Conservation (phyloP, 176 grass and related monocot genomes). For the Zoysia pacifica region DNA sequence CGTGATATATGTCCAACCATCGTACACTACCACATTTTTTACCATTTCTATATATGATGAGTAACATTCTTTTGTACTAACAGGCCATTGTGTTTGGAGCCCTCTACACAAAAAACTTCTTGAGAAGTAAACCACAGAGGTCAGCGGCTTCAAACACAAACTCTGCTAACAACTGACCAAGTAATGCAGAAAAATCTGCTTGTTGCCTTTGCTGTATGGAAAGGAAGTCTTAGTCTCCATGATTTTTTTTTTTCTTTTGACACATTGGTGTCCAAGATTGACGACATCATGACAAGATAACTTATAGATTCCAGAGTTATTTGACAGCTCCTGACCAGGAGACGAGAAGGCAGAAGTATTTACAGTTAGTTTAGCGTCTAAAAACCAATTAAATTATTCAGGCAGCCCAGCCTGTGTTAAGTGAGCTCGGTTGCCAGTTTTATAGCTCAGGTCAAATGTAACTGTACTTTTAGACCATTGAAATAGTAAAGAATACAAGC, state of each 20-base stretch:
- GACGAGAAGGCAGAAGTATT: conserved; percentile 14
- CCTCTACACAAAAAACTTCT: conserved; percentile 71
- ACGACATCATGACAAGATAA: conserved; percentile 5
- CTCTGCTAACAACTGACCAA: conserved; percentile 44
- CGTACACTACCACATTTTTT: not conserved
- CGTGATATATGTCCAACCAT: conserved; percentile 26
- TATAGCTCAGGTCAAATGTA: not conserved
- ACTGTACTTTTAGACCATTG: not conserved
- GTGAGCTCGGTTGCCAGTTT: not conserved
- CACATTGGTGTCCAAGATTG: not conserved
- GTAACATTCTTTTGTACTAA: not conserved
- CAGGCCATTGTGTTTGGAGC: conserved; percentile 82
- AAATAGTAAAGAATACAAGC: not conserved
- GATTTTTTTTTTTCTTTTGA: no score
- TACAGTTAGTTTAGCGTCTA: conserved; percentile 20
- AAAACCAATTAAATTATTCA: not conserved
- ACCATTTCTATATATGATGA: not conserved
- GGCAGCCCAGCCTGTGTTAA: not conserved
- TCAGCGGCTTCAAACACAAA: conserved; percentile 11
- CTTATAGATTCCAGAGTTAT: conserved; percentile 5
- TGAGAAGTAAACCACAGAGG: conserved; percentile 64
- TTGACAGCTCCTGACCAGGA: conserved; percentile 3
- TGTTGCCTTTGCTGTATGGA: not conserved
- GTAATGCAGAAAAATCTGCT: not conserved
- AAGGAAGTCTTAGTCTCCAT: not conserved